These are phyloP conservation scores for Cryphonectria radicalis DNA, from an alignment of 2,329 filamentous ascomycete species.

Conservation along the genomic window DNA sequence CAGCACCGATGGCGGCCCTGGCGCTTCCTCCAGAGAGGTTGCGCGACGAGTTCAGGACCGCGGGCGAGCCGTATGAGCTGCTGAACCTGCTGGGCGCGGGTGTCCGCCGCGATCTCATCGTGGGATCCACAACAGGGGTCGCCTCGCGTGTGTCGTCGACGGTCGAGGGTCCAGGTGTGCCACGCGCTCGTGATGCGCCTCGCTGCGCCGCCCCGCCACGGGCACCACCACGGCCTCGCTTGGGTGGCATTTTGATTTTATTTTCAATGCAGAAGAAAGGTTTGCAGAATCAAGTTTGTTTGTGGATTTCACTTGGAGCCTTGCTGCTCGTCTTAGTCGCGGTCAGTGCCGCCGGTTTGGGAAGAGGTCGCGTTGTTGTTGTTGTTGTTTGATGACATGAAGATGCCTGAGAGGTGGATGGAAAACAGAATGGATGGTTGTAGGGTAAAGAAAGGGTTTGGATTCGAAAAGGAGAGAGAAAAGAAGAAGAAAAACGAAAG, in stretches of 20 bases:
- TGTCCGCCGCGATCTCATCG: slow-evolving; percentile 17
- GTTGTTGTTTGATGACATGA: background rate
- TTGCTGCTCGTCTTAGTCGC: slow-evolving; percentile 3
- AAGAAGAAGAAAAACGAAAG: background rate
- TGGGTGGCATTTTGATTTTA: slow-evolving; percentile 27
- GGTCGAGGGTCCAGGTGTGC: slow-evolving; percentile 14
- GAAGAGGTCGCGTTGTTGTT: slow-evolving; percentile 1
- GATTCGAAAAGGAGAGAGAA: background rate
- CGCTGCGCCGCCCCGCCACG: background rate
- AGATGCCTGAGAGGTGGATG: background rate
- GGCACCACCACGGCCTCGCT: slow-evolving; percentile 18
- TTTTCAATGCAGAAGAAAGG: background rate
- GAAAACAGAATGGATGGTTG: background rate
- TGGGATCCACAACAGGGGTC: slow-evolving; percentile 9
- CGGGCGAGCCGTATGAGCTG: slow-evolving; percentile 37
- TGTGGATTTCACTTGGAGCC: background rate
- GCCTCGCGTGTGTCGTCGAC: slow-evolving; percentile 14
- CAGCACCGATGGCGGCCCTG: slow-evolving; percentile 3
- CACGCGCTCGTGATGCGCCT: slow-evolving; percentile 9
- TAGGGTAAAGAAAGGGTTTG: background rate
- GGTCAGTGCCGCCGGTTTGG: background rate
- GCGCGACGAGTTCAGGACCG: slow-evolving; percentile 11
- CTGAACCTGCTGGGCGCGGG: slow-evolving; percentile 35
- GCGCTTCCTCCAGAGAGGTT: slow-evolving; percentile 6
- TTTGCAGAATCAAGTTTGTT: background rate